Base-by-base conservation (phyloP, 306 rosid species). In the Oxytropis ochrocephala region DNA sequence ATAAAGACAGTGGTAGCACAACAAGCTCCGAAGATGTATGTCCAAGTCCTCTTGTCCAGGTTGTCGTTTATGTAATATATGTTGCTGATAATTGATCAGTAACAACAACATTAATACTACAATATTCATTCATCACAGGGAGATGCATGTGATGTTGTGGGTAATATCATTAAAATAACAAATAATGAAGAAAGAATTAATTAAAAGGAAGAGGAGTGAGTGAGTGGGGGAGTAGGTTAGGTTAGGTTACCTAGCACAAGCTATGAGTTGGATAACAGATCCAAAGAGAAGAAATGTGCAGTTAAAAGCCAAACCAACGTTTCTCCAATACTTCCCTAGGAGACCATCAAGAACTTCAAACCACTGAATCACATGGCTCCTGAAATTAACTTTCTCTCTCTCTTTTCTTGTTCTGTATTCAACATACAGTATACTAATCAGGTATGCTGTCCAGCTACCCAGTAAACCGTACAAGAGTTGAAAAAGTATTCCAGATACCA, bases 401-500 rank as follows among this genome's bases (percentile, higher is more conserved):
- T 91, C 99, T 78, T 94, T 94, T 74, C 99, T 87, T 50, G 97
- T 91, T 88, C 99, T 85, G 80, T 91, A 91, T 75, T 94, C 99
- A 17, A 94, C 81, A 9, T 91, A 94, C 84, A 94, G 99, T 0
- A 81, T 73, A 82, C 96, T 88, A n/a, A 94, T 94, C 61, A 94
- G 87, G 81, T 94, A 94, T 27, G 99, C 99, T 0, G 99, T 94
- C 99, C 99, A 94, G 85, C 99, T 87, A 4, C 99, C 99, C n/a
- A 94, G 7, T 18, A 94, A 24, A 46, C 99, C 87, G 14, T 94
- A 94, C 64, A 94, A 85, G 79, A 94, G 89, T 81, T 94, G 98
- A 53, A 94, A 91, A 18, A 91, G 87, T 33, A 91, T 82, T 16
- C 99, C 99, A 8, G 99, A 94, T 5, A 91, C 79, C 97, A 91